Conservation (phyloP, 2,329 filamentous ascomycete genomes). For the Venturia oleaginea region DNA sequence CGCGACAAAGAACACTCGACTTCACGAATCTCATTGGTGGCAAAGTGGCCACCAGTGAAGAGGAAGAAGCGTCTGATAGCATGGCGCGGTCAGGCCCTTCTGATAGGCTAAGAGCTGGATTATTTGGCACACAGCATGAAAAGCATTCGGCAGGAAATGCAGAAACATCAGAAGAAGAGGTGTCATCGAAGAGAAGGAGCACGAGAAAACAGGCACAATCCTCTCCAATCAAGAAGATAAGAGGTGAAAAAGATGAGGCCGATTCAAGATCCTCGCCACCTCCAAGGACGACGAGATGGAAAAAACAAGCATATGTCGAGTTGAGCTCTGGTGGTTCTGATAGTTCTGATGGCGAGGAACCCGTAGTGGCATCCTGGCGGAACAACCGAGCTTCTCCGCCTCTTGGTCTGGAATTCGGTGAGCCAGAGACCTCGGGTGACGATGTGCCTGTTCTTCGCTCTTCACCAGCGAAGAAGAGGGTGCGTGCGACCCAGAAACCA, state of each 20-base stretch:
- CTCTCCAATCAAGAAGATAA: not conserved
- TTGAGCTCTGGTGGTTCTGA: not conserved
- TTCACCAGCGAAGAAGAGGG: constrained; percentile 8
- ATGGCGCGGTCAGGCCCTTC: not conserved
- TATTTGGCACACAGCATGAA: not conserved
- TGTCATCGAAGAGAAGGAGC: not conserved
- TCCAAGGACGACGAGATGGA: not conserved
- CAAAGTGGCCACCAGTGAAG: not conserved
- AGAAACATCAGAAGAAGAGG: not conserved
- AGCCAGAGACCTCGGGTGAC: constrained; percentile 13
- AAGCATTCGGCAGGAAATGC: not conserved
- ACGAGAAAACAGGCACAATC: not conserved
- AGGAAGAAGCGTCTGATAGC: not conserved
- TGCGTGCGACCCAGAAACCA: not conserved
- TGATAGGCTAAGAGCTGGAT: not conserved
- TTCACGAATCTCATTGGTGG: constrained; percentile 10
- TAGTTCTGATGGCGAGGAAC: not conserved
- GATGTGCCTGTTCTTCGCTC: constrained; percentile 10
- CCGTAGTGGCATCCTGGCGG: too few relatives aligned
- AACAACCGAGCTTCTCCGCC: not conserved
- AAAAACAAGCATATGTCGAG: not conserved
- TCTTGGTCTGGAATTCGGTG: not conserved
- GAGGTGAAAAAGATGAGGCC: not conserved
- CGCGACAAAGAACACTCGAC: constrained; percentile 9
- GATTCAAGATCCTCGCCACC: not conserved